Conservation (phyloP, 139 green algal species). For the Volvox africanus region DNA sequence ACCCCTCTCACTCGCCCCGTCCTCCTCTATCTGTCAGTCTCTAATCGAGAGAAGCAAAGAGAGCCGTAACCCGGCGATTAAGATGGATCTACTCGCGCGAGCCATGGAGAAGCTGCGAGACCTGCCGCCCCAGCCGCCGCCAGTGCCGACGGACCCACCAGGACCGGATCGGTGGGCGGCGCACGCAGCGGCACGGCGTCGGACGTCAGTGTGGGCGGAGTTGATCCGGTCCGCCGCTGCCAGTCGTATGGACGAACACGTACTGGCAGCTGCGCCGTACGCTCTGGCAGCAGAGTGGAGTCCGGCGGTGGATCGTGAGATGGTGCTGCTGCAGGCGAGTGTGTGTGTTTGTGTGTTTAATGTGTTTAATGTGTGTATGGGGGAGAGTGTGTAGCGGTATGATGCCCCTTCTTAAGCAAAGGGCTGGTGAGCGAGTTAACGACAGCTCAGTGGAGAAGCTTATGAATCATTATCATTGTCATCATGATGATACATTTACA, state of each 20-base stretch:
- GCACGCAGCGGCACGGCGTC: constrained; percentile 42
- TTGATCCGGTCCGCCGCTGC: constrained; percentile 52
- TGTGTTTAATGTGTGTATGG: too few species aligned
- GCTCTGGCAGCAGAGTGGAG: constrained; percentile 50
- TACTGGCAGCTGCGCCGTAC: constrained; percentile 57
- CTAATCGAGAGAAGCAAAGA: constrained; percentile 75
- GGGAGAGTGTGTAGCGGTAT: too few species aligned
- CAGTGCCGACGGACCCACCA: not conserved
- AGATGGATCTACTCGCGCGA: constrained; percentile 65
- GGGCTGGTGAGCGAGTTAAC: too few species aligned
- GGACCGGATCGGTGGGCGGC: not conserved
- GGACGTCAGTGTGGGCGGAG: constrained; percentile 55
- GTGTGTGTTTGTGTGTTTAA: not conserved
- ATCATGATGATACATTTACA: too few species aligned
- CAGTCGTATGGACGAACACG: constrained; percentile 57
- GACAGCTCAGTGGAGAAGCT: too few species aligned
- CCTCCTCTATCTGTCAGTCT: constrained; percentile 9
- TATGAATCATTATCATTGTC: too few species aligned
- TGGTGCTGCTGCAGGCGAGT: constrained; percentile 66
- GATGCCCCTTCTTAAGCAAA: too few species aligned
- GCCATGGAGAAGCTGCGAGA: constrained; percentile 61
- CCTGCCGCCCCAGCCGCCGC: constrained; percentile 52
- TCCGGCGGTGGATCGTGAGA: constrained; percentile 61
- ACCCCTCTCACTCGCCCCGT: not conserved
- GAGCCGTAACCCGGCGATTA: constrained; percentile 61